Percentiles rank a stretch among this genome's conserved stretches.
phyloP scores from a whole-genome alignment of 2,329 filamentous ascomycete genomes.

The Ophidiomyces ophidiicola region DNA sequence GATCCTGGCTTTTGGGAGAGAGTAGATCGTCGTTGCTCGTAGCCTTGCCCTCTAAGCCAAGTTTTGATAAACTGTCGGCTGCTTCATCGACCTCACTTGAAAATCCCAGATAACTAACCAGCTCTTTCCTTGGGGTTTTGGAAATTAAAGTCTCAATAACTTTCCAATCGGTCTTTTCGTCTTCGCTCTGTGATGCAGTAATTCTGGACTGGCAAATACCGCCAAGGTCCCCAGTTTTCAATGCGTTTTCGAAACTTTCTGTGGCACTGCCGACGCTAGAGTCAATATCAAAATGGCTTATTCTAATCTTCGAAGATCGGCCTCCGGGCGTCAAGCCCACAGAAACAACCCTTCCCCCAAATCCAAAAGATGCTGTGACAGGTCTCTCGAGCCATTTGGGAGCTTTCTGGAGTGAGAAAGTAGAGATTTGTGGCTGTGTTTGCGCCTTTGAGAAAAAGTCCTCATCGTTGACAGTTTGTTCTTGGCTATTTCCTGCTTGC shows the following conservation, averaged over 20 bases:
- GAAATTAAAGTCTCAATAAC: constrained; percentile 82
- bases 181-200: constrained; percentile 62
- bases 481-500: constrained; percentile 51
- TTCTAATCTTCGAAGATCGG: constrained; percentile 60
- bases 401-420: constrained; percentile 73
- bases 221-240: constrained; percentile 64
- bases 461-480: constrained; percentile 66
- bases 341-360: constrained; percentile 87
- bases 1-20: constrained; percentile 21
- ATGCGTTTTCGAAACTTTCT: constrained; percentile 71
- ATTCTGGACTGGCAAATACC: constrained; percentile 71
- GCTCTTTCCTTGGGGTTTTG: constrained; percentile 70
- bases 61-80: constrained; percentile 32
- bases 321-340: constrained; percentile 49
- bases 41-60: constrained; percentile 31
- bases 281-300: constrained; percentile 82
- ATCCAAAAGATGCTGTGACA: constrained; percentile 79
- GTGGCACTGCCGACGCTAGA: constrained; percentile 71
- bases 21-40: constrained; percentile 38
- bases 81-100: constrained; percentile 46
- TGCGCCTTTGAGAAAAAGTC: constrained; percentile 95
- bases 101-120: constrained; percentile 87
- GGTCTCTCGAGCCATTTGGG: constrained; percentile 86
- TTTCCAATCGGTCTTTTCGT: constrained; percentile 92
- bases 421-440: constrained; percentile 76